Base-by-base conservation (phyloP, 345 rosid genomes). In the Gynandropsis gynandra region DNA sequence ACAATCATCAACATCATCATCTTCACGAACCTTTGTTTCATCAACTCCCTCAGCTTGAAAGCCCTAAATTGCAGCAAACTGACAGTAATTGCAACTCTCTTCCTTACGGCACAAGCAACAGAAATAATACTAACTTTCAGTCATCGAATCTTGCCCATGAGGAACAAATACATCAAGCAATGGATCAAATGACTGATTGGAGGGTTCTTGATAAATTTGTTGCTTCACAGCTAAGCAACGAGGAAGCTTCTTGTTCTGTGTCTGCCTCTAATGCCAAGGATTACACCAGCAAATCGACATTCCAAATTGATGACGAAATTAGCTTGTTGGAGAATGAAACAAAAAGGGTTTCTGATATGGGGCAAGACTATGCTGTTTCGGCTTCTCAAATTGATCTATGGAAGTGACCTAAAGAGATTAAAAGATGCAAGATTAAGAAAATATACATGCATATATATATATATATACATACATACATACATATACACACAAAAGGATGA, bases 161-260 rank as follows among this genome's bases (percentile, higher is more conserved):
- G 54, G 78, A 81, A 45, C 79, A 68, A 4, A 44, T 64, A 17
- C 78, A 79, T 29, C 85, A 76, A 51, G 86, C 70, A 11, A 75
- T 64, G 15, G 92, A 82, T 32, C 82, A 83, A 74, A 76, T 76
- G 37, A 79, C 77, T 1, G 98, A 90, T 51, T 90, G 98, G 98
- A 76, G 98, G 27, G 85, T 82, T 13, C 78, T 90, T 15, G 96
- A 90, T 65, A 87, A 87, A 57, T 87, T 87, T 12, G 95, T 87
- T 6, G 98, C 98, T 3, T 90, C 92, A 18, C 98, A 90, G 71
- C 72, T 90, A 14, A 87, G 92, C 71, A 79, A 77, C 16, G 98
- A 79, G 40, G 78, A 82, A 33, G 84, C 68, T 54, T 37, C 56
- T 54, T 49, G 37, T 53, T 60, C 64, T 33, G 41, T 48, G 16